Percentiles rank a stretch among this genome's conserved stretches.
Conservation (phyloP, 148 eudicot species). For the Euryodendron excelsum region DNA sequence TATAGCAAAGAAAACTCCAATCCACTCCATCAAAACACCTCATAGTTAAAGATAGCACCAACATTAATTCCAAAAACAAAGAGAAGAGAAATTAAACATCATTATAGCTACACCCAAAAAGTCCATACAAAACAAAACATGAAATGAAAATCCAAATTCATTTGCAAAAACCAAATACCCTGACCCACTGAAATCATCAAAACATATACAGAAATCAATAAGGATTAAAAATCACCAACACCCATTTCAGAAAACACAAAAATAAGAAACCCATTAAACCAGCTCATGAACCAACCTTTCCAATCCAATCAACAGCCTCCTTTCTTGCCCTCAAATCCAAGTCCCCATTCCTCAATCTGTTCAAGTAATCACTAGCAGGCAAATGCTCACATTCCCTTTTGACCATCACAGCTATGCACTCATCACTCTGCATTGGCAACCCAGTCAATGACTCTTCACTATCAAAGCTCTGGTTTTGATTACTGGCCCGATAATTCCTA, state of each 20-base stretch:
- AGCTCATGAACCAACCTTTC: conserved; percentile 46
- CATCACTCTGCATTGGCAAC: conserved; percentile 49
- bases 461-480: conserved; percentile 14
- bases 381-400: conserved; percentile 47
- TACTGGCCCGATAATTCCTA: conserved; percentile 11
- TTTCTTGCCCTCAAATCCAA: conserved; percentile 60
- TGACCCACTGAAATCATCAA: background rate
- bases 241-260: background rate
- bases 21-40: conserved; percentile 4
- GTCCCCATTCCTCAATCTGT: conserved; percentile 54
- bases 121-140: background rate
- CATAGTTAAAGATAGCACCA: background rate
- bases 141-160: background rate
- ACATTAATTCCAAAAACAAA: background rate
- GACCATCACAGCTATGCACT: conserved; percentile 44
- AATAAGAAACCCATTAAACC: background rate
- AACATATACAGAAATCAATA: background rate
- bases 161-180: background rate
- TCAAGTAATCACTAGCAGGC: conserved; percentile 49
- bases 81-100: background rate
- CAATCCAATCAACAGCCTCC: conserved; percentile 67
- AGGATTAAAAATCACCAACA: background rate
- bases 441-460: conserved; percentile 22
- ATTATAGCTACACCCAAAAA: background rate
- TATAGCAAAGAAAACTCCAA: background rate